Base-by-base conservation (phyloP, 805 yeast species). In the Wickerhamiella alocasiicola region DNA sequence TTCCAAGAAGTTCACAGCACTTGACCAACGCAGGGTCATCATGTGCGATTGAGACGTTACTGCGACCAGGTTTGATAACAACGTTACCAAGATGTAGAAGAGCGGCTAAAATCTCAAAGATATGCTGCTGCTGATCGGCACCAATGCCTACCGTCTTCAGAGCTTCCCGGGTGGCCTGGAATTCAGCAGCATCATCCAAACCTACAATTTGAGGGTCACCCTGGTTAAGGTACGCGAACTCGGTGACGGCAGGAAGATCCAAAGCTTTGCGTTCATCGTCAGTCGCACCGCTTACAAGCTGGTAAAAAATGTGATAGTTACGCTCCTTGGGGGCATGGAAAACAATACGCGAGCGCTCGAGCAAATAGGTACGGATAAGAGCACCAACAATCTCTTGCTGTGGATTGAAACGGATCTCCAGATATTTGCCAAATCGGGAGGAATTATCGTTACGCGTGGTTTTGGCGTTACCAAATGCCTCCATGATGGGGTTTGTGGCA, bases 391-490 rank as follows among this genome's bases (percentile, higher is more conserved):
- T 88, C 26, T 81, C 72, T 16, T 81, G 77, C 19, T 72, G 56
- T 17, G 70, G 61, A 61, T 84, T 81, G 60, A 88, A 88, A 50
- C 85, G 66, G 52, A 88, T 88, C 63, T 88, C 97, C 50, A 88
- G 68, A 59, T 88, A 88, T 61, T 88, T 88, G 56, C 98, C 98
- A 56, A 91, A 93, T 61, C 98, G 79, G 19, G 97, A 88, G 21
- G 97, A 91, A 63, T 88, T 88, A 64, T 88, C 96, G 59, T 88
- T 88, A 67, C 98, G 78, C 15, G 95, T 80, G 2, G 98, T 88
- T 58, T 88, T 88, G 6, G 98, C 97, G 61, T 93, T 91, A 67
- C 98, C 98, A 62, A 91, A 91, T 0, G 97, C 91, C 64, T 91
- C 98, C 79, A 91, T 81, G 52, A 91, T 80, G 2, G 97, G 97